phyloP scores from a whole-genome alignment of 345 rosid genomes.

The Gossypium raimondii region DNA sequence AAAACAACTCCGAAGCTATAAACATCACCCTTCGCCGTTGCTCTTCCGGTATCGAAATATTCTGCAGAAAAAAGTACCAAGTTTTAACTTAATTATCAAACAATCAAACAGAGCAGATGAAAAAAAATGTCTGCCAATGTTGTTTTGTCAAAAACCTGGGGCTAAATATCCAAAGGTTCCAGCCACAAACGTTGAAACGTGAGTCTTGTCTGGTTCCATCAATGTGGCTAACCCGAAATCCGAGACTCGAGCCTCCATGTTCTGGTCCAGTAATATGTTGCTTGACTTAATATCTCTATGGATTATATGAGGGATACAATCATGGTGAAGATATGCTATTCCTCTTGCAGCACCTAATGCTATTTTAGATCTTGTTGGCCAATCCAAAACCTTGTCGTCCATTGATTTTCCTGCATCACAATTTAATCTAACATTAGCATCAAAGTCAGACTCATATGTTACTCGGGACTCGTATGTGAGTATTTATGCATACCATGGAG shows the following conservation, averaged over 20 bases:
- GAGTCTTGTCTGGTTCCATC: constrained; percentile 80
- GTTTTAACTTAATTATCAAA: not conserved
- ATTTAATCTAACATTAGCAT: not conserved
- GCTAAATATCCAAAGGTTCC: constrained; percentile 90
- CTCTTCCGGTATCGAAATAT: constrained; percentile 79
- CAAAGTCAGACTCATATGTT: not conserved
- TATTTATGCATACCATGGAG: constrained; percentile 43
- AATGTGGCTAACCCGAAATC: constrained; percentile 84
- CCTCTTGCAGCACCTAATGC: constrained; percentile 89
- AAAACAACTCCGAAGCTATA: constrained; percentile 84
- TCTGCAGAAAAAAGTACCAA: constrained; percentile 32
- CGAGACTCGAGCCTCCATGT: constrained; percentile 77
- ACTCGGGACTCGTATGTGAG: not conserved
- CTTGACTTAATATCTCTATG: constrained; percentile 86
- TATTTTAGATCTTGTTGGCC: constrained; percentile 56
- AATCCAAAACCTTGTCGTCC: constrained; percentile 45
- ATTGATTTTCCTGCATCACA: constrained; percentile 41
- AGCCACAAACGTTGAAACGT: constrained; percentile 71
- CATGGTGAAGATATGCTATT: constrained; percentile 81
- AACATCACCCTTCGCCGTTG: constrained; percentile 76
- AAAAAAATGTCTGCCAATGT: not conserved
- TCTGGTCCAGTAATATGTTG: constrained; percentile 73
- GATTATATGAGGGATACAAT: constrained; percentile 85
- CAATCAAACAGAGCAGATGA: not conserved
- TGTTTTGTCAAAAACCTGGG: constrained; percentile 43